Evolutionary conservation across 2,329 filamentous ascomycete species (phyloP).

Genomic region (Aspergillus bombycis): DNA sequence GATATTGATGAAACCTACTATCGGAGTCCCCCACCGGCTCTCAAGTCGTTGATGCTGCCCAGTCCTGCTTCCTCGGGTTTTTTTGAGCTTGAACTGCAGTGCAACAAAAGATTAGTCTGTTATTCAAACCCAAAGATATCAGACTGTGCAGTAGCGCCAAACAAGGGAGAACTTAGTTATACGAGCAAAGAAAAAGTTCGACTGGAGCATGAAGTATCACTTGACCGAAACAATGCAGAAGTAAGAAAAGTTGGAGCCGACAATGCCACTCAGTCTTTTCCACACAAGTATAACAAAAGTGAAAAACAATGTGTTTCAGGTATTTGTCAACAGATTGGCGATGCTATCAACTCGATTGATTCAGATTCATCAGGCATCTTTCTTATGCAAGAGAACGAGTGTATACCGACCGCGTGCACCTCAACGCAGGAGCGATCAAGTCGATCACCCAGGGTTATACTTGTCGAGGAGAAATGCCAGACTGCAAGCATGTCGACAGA

Average conservation of each 20-base stretch:
- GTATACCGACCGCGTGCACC: neutral
- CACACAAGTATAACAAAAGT: neutral
- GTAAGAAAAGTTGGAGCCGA: too few species aligned
- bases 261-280: neutral
- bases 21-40: slow-evolving; percentile 5
- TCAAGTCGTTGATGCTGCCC: slow-evolving; percentile 16
- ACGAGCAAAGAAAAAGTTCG: neutral
- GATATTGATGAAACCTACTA: neutral
- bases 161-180: too few species aligned
- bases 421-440: neutral
- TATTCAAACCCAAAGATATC: neutral
- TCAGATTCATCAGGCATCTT: neutral
- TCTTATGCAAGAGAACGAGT: too few species aligned
- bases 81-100: neutral
- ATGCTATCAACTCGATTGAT: neutral
- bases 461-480: neutral
- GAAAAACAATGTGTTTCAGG: neutral
- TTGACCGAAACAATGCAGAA: neutral
- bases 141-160: neutral
- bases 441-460: neutral
- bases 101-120: neutral
- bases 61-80: slow-evolving; percentile 13
- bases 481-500: neutral
- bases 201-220: neutral
- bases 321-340: neutral